These are phyloP conservation scores for Hygrophoropsis aurantiaca DNA, from an alignment of 768 basidiomycete species.

Conservation along the genomic window DNA sequence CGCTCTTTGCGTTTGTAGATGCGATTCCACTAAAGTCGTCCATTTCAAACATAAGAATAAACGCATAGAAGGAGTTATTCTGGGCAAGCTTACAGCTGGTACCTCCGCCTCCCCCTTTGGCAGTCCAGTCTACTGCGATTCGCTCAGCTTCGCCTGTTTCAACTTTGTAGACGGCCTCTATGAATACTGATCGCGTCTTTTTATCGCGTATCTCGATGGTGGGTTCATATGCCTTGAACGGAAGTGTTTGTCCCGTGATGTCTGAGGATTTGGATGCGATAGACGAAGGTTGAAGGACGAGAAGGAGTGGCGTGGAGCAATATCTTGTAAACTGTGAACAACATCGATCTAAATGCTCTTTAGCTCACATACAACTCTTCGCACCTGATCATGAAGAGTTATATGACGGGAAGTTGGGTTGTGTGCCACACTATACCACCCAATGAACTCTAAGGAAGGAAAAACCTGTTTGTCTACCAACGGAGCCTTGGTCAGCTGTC, in stretches of 20 bases:
- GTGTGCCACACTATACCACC: constrained; percentile 93
- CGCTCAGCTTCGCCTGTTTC: constrained; percentile 99
- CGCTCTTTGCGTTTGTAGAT: constrained; percentile 87
- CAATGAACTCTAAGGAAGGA: constrained; percentile 94
- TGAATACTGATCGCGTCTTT: constrained; percentile 73
- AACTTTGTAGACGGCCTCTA: constrained; percentile 83
- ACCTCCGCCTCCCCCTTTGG: constrained; percentile 79
- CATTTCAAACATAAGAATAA: not conserved
- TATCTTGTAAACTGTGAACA: constrained; percentile 70
- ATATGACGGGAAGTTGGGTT: constrained; percentile 75
- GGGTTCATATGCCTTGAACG: constrained; percentile 92
- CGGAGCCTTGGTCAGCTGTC: constrained; percentile 5
- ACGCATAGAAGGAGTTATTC: constrained; percentile 2
- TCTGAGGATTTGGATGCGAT: constrained; percentile 44
- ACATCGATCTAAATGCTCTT: too few relatives aligned
- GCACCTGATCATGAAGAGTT: constrained; percentile 81
- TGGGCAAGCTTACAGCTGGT: constrained; percentile 60
- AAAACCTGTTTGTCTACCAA: constrained; percentile 93
- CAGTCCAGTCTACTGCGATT: constrained; percentile 96
- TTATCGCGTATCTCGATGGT: constrained; percentile 83
- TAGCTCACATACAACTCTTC: constrained; percentile 12
- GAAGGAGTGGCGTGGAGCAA: constrained; percentile 86
- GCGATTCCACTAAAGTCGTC: constrained; percentile 70
- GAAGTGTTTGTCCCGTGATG: constrained; percentile 72
- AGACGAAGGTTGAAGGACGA: constrained; percentile 65